Conservation (phyloP, 1,284 basidiomycete species). For the Singerocomus inundabilis region DNA sequence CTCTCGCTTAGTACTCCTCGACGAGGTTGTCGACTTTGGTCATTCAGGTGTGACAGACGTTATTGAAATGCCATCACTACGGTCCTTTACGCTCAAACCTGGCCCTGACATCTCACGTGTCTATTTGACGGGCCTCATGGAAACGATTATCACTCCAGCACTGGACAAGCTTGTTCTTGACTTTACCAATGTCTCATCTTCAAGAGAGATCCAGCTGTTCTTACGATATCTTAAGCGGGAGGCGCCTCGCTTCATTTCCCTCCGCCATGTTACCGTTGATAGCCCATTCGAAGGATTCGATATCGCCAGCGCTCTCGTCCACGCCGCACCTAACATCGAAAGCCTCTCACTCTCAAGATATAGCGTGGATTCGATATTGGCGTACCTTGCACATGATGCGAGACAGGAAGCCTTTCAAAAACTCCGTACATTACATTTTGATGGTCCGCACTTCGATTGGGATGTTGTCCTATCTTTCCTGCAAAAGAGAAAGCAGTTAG, state of each 20-base stretch:
- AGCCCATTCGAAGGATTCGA: conserved; percentile 31
- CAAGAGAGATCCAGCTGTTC: conserved; percentile 30
- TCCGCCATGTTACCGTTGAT: conserved; percentile 17
- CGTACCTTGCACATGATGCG: conserved; percentile 30
- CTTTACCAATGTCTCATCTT: conserved; percentile 26
- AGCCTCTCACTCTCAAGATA: conserved; percentile 29
- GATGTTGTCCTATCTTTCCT: conserved; percentile 30
- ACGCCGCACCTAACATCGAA: conserved; percentile 29
- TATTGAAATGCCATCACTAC: conserved; percentile 23
- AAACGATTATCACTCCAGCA: conserved; percentile 23
- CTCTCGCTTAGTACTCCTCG: conserved; percentile 25
- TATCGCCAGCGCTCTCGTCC: conserved; percentile 23
- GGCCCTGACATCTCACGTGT: conserved; percentile 31
- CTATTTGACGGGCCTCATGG: conserved; percentile 28
- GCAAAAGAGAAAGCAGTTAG: conserved; percentile 23
- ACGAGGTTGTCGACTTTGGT: conserved; percentile 32
- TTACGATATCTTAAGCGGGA: conserved; percentile 31
- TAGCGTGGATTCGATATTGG: conserved; percentile 23
- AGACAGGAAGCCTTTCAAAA: conserved; percentile 29
- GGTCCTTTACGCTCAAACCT: conserved; percentile 24
- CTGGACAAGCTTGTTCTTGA: conserved; percentile 27
- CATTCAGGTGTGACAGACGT: conserved; percentile 3
- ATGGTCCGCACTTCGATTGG: conserved; percentile 32
- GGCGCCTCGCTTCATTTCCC: conserved; percentile 25
- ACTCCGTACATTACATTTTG: conserved; percentile 20